phyloP scores from a whole-genome alignment of 176 grass and related monocot species.

The Pharus latifolius region DNA sequence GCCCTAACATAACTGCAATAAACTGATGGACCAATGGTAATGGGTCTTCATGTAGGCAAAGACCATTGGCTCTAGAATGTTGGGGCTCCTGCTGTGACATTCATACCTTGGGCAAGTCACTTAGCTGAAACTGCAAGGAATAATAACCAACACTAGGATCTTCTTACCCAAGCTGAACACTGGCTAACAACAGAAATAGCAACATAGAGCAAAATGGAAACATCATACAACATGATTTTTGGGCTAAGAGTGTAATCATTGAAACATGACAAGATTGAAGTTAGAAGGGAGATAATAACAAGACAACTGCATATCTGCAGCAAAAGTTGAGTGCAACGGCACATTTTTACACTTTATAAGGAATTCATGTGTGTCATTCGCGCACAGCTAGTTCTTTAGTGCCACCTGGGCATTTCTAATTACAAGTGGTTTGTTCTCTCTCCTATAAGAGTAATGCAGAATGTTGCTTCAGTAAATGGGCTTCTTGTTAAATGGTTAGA shows the following conservation, averaged over 20 bases:
- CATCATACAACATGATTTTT: neutral
- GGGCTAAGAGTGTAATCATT: neutral
- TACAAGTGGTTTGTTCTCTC: neutral
- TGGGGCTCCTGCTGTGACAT: neutral
- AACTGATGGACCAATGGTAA: neutral
- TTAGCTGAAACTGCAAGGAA: too few species aligned
- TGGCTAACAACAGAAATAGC: neutral
- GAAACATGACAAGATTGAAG: neutral
- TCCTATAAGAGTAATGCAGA: neutral
- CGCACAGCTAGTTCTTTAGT: neutral
- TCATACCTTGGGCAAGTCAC: too few species aligned
- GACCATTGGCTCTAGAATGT: neutral
- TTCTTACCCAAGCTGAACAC: too few species aligned
- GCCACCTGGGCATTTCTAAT: neutral
- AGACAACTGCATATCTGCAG: neutral
- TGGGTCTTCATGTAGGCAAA: neutral
- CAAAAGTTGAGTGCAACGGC: neutral
- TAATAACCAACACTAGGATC: neutral
- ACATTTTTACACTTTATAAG: neutral
- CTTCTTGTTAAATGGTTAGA: constrained; percentile 14
- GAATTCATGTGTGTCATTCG: neutral
- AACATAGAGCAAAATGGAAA: neutral
- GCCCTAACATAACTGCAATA: too few species aligned
- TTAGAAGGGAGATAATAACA: neutral
- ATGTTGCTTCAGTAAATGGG: neutral